Evolutionary conservation across 345 rosid genomes (phyloP).

Genomic region (Toxicodendron radicans): DNA sequence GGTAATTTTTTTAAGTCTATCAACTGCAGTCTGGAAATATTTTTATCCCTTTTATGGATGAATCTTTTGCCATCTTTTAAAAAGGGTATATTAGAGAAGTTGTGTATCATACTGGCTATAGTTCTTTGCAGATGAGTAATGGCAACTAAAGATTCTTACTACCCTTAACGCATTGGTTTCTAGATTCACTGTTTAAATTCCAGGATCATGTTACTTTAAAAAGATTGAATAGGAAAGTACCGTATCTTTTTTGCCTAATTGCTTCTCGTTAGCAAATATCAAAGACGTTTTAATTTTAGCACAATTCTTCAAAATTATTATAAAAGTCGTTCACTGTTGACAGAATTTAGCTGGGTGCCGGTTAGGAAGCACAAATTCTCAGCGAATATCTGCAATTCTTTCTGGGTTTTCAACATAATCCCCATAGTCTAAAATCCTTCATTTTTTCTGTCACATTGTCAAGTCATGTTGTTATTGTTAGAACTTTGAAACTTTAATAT

Average conservation of each 20-base stretch:
- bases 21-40: not conserved
- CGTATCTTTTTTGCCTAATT: not conserved
- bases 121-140: not conserved
- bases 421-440: not conserved
- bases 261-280: not conserved
- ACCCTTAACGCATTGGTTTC: not conserved
- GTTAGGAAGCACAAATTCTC: not conserved
- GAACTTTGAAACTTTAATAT: not conserved
- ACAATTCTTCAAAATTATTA: not conserved
- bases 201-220: conserved; percentile 5
- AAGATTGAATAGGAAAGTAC: not conserved
- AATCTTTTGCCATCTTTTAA: not conserved
- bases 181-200: not conserved
- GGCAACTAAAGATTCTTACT: not conserved
- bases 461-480: not conserved
- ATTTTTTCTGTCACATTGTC: not conserved
- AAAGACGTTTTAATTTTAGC: not conserved
- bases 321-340: not conserved
- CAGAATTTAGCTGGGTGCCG: not conserved
- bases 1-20: conserved; percentile 53
- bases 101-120: not conserved
- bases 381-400: not conserved
- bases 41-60: conserved; percentile 4
- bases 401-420: not conserved
- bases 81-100: not conserved